A percentile compares a stretch with the other conserved stretches of the same genome.
phyloP scores from a whole-genome alignment of 2,329 filamentous ascomycete species.

The Colletotrichum graminicola region DNA sequence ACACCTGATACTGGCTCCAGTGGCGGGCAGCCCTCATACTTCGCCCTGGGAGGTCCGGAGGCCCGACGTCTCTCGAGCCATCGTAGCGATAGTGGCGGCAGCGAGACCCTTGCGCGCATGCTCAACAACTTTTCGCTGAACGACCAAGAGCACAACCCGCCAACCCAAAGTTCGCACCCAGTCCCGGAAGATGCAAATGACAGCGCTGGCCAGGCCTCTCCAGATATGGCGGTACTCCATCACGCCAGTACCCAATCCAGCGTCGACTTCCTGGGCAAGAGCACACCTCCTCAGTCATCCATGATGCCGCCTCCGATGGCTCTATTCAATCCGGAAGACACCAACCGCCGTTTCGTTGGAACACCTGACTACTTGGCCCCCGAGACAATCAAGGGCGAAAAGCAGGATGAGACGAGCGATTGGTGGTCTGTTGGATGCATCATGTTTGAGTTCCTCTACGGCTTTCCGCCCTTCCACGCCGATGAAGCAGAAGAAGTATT shows the following conservation, averaged over 20 bases:
- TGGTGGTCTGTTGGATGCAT: conserved; percentile 99
- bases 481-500: conserved; percentile 93
- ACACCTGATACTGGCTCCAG: conserved; percentile 76
- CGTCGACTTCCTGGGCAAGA: conserved; percentile 65
- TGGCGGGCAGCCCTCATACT: conserved; percentile 91
- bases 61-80: conserved; percentile 75
- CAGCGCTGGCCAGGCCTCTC: conserved; percentile 78
- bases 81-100: conserved; percentile 92
- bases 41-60: conserved; percentile 78
- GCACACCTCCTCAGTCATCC: conserved; percentile 71
- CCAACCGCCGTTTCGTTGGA: conserved; percentile 91
- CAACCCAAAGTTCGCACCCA: conserved; percentile 63
- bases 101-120: conserved; percentile 86
- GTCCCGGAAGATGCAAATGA: conserved; percentile 82
- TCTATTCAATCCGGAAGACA: conserved; percentile 95
- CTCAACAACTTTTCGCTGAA: conserved; percentile 83
- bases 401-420: conserved; percentile 98
- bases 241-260: conserved; percentile 58
- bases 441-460: conserved; percentile 94
- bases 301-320: conserved; percentile 95
- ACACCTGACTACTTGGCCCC: conserved; percentile 97
- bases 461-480: conserved; percentile 93
- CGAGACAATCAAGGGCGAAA: conserved; percentile 94
- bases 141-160: conserved; percentile 63
- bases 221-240: conserved; percentile 79